Conservation (phyloP, 495 filamentous ascomycete genomes). For the Penicillium antarcticum region DNA sequence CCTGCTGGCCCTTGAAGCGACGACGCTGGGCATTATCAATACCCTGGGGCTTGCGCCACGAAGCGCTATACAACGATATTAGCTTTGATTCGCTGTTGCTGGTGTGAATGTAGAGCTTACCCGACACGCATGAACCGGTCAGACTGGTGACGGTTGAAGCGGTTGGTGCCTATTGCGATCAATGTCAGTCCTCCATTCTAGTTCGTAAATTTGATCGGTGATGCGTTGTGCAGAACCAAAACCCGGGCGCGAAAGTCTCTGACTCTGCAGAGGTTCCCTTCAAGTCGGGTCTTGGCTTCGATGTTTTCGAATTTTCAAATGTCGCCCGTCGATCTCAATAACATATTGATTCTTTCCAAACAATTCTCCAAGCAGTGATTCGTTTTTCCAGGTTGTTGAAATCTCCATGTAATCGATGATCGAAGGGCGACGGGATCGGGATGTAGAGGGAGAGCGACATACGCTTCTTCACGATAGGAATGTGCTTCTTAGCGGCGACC, state of each 20-base stretch:
- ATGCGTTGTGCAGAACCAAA: neutral
- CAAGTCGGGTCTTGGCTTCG: neutral
- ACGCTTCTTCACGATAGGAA: slow-evolving; percentile 99
- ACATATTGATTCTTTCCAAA: neutral
- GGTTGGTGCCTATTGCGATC: slow-evolving; percentile 65
- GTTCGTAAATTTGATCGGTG: slow-evolving; percentile 3
- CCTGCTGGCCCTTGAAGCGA: slow-evolving; percentile 90
- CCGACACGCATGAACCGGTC: slow-evolving; percentile 87
- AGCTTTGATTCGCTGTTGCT: no score
- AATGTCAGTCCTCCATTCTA: slow-evolving; percentile 28
- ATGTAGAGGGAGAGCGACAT: slow-evolving; percentile 46
- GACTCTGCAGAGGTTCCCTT: neutral
- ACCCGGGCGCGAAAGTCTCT: neutral
- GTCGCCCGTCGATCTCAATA: slow-evolving; percentile 18
- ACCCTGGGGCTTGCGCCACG: slow-evolving; percentile 9
- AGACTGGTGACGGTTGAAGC: slow-evolving; percentile 93
- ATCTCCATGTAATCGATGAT: slow-evolving; percentile 11
- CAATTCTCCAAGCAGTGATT: neutral
- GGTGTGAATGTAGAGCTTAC: no score
- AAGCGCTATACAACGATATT: neutral
- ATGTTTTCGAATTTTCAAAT: slow-evolving; percentile 1
- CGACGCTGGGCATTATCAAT: slow-evolving; percentile 91
- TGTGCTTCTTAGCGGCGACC: slow-evolving; percentile 97
- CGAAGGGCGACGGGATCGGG: slow-evolving; percentile 26
- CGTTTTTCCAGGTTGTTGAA: slow-evolving; percentile 2